Base-by-base conservation (phyloP, 2,329 filamentous ascomycete species). In the Fusarium graminum region DNA sequence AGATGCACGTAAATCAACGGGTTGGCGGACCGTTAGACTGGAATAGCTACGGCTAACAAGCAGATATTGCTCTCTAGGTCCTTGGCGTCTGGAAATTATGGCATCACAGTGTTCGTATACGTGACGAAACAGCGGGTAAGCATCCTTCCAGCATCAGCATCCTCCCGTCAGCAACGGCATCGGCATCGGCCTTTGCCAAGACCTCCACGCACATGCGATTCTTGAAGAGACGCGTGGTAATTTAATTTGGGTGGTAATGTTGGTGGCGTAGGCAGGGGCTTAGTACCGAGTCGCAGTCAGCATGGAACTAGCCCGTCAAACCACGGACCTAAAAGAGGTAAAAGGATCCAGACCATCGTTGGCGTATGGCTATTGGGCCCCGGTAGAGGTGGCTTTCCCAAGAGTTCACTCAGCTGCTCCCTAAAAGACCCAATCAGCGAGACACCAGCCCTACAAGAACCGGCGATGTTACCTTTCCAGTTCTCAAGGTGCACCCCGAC, bases 361-460 rank as follows among this genome's bases (percentile, higher is more conserved):
- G 47, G 64, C 64, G 64, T 52, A 26, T 40, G 64, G 46, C 50
- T 26, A 68, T 67, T 68, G 65, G 51, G 13, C 26, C 29, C 51
- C 19, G 29, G 60, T 63, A 51, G 47, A 25, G 34, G 65, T 63
- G 51, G 65, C 65, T 68, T 65, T 58, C 34, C 34, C n/a, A 8
- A 45, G 40, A 36, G 41, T 32, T 52, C 50, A 29, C 50, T 65
- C 64, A 68, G 65, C 65, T 65, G 40, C 28, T 46, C 28, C 30
- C 38, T 26, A n/a, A 29, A 55, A 26, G 54, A 39, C 28, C 64
- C 64, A 67, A 67, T 67, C 59, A 67, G 39, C n/a, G 25, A 38
- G 14, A 43, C 29, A 30, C 54, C 59, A 67, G 65, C 65, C 65
- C 65, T 68, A 68, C 64, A 53, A 56, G 57, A 62, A 38, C 44